These are phyloP conservation scores for Allodekkera sacchari DNA, from an alignment of 805 yeast species.

Conservation along the genomic window DNA sequence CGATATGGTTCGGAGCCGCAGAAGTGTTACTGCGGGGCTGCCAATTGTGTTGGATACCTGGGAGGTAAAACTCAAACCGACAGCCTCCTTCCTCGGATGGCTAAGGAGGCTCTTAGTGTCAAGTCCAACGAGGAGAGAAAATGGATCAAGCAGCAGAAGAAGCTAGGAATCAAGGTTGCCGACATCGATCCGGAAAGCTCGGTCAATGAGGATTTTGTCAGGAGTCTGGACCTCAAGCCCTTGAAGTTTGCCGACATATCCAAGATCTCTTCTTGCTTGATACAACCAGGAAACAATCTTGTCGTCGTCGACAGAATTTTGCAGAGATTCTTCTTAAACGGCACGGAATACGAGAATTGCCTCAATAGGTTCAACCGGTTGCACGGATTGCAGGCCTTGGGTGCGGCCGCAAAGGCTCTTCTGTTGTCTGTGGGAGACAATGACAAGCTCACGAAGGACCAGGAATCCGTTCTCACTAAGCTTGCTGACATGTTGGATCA, in stretches of 20 bases:
- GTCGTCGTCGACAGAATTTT: conserved; percentile 59
- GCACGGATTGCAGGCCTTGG: conserved; percentile 81
- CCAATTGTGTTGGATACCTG: conserved; percentile 84
- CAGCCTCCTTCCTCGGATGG: conserved; percentile 69
- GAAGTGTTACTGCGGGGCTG: conserved; percentile 88
- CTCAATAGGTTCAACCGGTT: conserved; percentile 57
- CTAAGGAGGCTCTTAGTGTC: conserved; percentile 82
- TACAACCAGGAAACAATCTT: conserved; percentile 62
- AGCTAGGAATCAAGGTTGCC: conserved; percentile 34
- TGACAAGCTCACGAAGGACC: conserved; percentile 15
- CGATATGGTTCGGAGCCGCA: conserved; percentile 93
- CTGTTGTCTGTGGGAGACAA: conserved; percentile 7
- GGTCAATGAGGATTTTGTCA: conserved; percentile 59
- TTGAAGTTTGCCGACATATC: conserved; percentile 54
- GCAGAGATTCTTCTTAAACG: conserved; percentile 46
- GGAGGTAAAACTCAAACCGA: conserved; percentile 98
- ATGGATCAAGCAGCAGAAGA: conserved; percentile 58
- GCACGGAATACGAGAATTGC: conserved; percentile 25
- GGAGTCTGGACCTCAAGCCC: conserved; percentile 46
- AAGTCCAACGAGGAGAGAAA: conserved; percentile 57
- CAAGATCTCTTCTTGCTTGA: conserved; percentile 69
- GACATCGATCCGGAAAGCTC: conserved; percentile 47
- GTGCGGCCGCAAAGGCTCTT: conserved; percentile 43
- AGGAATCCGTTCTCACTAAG: conserved; percentile 33
- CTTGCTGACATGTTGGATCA: conserved; percentile 48